These are phyloP conservation scores for Trametes versicolor DNA, from an alignment of 1,284 basidiomycete species.

Conservation along the genomic window DNA sequence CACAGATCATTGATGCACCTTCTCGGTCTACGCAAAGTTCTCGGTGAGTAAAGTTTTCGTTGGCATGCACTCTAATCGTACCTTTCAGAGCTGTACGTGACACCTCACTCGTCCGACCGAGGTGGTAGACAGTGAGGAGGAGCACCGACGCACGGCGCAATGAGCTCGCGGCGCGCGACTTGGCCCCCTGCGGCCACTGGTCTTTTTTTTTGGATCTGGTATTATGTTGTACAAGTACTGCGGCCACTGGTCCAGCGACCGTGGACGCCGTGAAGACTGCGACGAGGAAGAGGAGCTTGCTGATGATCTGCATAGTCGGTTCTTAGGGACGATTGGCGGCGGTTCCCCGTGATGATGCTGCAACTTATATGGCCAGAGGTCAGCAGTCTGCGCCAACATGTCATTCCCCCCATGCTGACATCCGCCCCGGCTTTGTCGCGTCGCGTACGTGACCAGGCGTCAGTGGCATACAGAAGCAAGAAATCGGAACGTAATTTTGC, in stretches of 20 bases:
- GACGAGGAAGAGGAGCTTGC: constrained; percentile 6
- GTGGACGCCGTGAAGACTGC: constrained; percentile 1
- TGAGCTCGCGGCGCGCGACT: not conserved
- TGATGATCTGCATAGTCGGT: constrained; percentile 6
- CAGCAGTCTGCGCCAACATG: not conserved
- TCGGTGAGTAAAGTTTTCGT: not conserved
- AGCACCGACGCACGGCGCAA: constrained; percentile 9
- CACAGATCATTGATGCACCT: too few relatives aligned
- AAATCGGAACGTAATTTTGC: too few relatives aligned
- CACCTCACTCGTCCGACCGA: not conserved
- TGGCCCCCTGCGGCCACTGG: not conserved
- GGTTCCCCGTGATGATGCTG: not conserved
- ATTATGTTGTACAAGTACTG: too few relatives aligned
- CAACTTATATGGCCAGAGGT: not conserved
- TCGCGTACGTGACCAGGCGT: too few relatives aligned
- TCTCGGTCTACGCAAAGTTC: too few relatives aligned
- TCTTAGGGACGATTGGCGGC: not conserved
- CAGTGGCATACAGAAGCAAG: too few relatives aligned
- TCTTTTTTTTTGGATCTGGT: too few relatives aligned
- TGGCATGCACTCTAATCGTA: not conserved
- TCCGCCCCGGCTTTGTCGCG: not conserved
- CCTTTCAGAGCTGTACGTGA: not conserved
- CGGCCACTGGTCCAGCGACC: not conserved
- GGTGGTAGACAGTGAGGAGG: constrained; percentile 13
- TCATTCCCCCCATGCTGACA: not conserved